Evolutionary conservation across 345 rosid species (phyloP), one percentile per base, ranked within the genome.

Genomic region (Populus alba): DNA sequence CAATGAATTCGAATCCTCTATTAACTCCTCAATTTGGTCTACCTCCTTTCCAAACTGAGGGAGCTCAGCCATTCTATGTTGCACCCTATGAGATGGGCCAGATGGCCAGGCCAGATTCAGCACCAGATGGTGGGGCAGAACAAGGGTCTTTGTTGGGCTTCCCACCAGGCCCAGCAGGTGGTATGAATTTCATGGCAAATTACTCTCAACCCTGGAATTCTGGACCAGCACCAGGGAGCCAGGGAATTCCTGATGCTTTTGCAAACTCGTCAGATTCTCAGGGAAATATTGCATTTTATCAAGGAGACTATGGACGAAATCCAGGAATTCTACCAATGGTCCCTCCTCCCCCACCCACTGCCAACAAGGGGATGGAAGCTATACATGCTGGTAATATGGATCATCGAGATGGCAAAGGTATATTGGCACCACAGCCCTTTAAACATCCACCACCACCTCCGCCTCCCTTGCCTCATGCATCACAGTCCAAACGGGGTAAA

Each of bases 171-270:
- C 88, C 91, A 63, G 67, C 86, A 43, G 87, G 85, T 75, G 86
- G 86, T 65, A 41, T 81, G 68, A 92, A 88, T 75, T 91, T 86
- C 79, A 82, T 85, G 49, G 80, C 83, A 47, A 75, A 83, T 62
- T 94, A 86, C 87, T 89, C 95, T 78, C 92, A 84, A 75, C 83
- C 91, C 7, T 94, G 99, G 97, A 94, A 87, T 71, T 57, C 81
- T 0, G 93, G 90, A 70, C 85, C 89, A 68, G 69, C 83, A 6
- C 73, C 83, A 22, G 87, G 82, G 23, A 78, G 84, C 55, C 94
- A 86, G 68, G 88, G 82, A 73, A 79, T 69, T 66, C 76, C 71
- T 27, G 92, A 90, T 23, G 86, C 86, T 73, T 86, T 81, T 72
- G 73, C 70, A 38, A 88, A 86, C 79, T 29, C 68, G 11, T 20